Base-by-base conservation (phyloP, 139 green algal genomes). In the Chara braunii region DNA sequence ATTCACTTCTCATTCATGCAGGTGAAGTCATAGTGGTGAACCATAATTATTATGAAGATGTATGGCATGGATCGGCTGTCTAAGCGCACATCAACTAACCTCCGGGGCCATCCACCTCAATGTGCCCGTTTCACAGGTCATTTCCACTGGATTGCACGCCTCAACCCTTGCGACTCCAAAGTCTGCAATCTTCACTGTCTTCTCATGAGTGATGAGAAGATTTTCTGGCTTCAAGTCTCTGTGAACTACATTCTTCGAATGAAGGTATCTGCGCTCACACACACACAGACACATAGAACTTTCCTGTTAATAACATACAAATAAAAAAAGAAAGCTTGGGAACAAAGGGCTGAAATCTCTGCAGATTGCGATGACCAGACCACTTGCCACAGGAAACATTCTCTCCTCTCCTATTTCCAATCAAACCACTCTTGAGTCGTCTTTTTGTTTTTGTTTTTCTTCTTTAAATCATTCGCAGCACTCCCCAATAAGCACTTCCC, bases 31-130 rank as follows among this genome's bases (percentile, higher is more conserved):
- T 18, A 18, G 18, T 48, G 40, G 40, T 48, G 40, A 18, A 18
- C 40, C 40, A 48, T 18, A 14, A 48, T 26, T 18, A 48, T 18
- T 18, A 48, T 26, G 18, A 48, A 18, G 40, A n/a, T n/a, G 40
- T 18, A 48, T 18, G 40, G 40, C 40, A 48, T 18, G 40, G 18
- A 18, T 48, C 18, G 40, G 18, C 40, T 26, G 40, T 18, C 18
- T n/a, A n/a, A n/a, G n/a, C n/a, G n/a, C n/a, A n/a, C n/a, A n/a
- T n/a, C n/a, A n/a, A n/a, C 52, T 58, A 14, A 97, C 91, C 79
- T 97, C 91, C 2, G 91, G 91, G 6, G 91, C 91, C 91, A 97
- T 97, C 91, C 91, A 97, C 3, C 91, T 77, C 82, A 97, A 96
- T 0, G 92, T 97, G 9, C 91, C 91, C 3, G 92, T 97, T 75